Evolutionary conservation across 768 basidiomycete genomes (phyloP), one percentile per base, ranked within the genome.

Genomic region (Mrakia hoshinonis): DNA sequence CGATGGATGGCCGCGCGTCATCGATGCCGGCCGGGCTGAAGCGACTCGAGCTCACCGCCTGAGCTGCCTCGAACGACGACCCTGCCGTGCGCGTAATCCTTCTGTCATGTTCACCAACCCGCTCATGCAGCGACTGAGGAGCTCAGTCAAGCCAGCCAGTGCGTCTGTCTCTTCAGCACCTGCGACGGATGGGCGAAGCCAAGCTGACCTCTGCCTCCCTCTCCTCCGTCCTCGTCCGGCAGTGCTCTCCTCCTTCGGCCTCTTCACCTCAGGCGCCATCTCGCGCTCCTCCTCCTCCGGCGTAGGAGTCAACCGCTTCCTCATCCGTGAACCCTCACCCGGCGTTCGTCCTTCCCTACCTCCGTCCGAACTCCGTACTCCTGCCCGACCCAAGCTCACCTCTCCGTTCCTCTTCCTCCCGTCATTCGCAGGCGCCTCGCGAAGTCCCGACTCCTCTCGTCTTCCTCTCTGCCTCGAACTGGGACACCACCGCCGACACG

Each of bases 401-500:
- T 4, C 10, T 31, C 31, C 29, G 10, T n/a, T 13, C 39, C 39
- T 55, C 46, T n/a, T 18, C 11, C 22, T 51, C 34, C 12, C 66
- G 20, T 54, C 62, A 22, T 61, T 22, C 2, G 46, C 39, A 69
- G 69, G 69, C 69, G 10, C 69, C 47, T 5, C 69, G 70, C 26
- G 70, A 72, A 55, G 70, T 72, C 5, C 70, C 70, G 0, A 72
- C 70, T 18, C 70, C 70, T 12, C 65, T 72, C 54, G 70, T 72
- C 4, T 67, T 72, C 46, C 65, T 72, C 34, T 67, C 65, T 24
- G 63, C 70, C 13, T 54, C 70, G 2, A 52, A 36, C 2, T 72
- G 70, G 70, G 70, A 72, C 36, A 72, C 70, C 26, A 38, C 70
- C 11, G 65, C 58, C 15, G 52, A 31, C 18, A 64, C 63, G 5